Conservation (phyloP, 768 basidiomycete species). For the Lactifluus rugatus region DNA sequence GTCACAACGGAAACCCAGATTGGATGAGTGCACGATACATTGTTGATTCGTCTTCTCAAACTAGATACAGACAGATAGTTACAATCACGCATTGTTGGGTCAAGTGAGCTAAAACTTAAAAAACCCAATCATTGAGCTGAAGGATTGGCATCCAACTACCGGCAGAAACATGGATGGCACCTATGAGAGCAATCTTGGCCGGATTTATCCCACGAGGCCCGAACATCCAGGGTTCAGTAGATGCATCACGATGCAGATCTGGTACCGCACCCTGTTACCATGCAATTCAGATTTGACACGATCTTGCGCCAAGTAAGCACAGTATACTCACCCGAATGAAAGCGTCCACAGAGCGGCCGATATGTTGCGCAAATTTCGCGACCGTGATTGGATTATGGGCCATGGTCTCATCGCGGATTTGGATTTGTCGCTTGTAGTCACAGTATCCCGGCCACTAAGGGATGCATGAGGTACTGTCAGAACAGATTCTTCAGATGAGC, state of each 20-base stretch:
- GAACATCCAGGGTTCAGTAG: not conserved
- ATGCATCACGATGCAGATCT: not conserved
- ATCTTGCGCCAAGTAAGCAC: not conserved
- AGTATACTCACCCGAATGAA: constrained; percentile 8
- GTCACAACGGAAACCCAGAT: no score
- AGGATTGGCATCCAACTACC: constrained; percentile 17
- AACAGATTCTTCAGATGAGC: not conserved
- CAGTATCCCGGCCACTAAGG: constrained; percentile 9
- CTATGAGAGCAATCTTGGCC: not conserved
- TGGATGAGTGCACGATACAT: no score
- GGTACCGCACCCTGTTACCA: not conserved
- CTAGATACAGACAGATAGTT: no score
- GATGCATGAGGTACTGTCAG: not conserved
- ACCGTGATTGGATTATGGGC: not conserved
- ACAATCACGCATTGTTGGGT: no score
- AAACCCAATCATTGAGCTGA: not conserved
- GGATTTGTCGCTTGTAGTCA: constrained; percentile 5
- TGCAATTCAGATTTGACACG: not conserved
- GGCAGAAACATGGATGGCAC: constrained; percentile 6
- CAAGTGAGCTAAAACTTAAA: not conserved
- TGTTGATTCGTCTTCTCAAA: no score
- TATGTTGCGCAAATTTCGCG: constrained; percentile 7
- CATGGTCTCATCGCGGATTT: constrained; percentile 6
- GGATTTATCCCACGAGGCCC: not conserved
- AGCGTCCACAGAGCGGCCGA: constrained; percentile 6